Base-by-base conservation (phyloP, 2,329 filamentous ascomycete genomes). In the Mariannaea elegans region DNA sequence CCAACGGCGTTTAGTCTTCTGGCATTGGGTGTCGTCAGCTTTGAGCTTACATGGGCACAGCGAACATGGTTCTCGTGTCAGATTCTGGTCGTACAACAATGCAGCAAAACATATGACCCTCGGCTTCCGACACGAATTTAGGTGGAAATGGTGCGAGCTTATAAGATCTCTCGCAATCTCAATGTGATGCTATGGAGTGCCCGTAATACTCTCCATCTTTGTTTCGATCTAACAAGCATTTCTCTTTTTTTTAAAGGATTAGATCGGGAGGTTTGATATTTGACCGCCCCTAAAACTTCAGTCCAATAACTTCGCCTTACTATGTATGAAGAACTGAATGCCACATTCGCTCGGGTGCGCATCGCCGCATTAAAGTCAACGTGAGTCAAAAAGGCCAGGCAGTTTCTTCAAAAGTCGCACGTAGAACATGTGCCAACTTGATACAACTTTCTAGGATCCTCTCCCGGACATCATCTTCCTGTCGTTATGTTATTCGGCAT, bases 311-410 rank as follows among this genome's bases (percentile, higher is more conserved):
- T 4, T 31, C 10, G 56, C 21, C 18, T 46, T 65, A 69, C 59
- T 44, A 78, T 77, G 73, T 73, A 76, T 36, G 73, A 79, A 39
- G 77, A 81, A 45, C 71, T 83, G 38, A 77, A 80, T 62, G 68
- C 73, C 32, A 73, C 78, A 34, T 68, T 84, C 32, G 75, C 78
- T 56, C 78, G 80, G 50, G 74, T 84, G 60, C 80, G 81, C 62
- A 78, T 84, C 61, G 81, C 80, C 24, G 75, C 82, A 24, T 70
- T 83, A 32, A 79, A 81, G 70, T 78, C 76, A 42, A 73, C 81
- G 81, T 84, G 72, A 66, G 81, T 77, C 14, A 14, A 31, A 9
- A 9, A 27, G 6, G 24, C 24, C 24, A 27, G n/a, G n/a, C n/a
- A n/a, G n/a, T n/a, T n/a, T n/a, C n/a, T n/a, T n/a, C n/a, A n/a